These are phyloP conservation scores for Przewalskia tangutica DNA, from an alignment of 257 asterid genomes.

Conservation along the genomic window DNA sequence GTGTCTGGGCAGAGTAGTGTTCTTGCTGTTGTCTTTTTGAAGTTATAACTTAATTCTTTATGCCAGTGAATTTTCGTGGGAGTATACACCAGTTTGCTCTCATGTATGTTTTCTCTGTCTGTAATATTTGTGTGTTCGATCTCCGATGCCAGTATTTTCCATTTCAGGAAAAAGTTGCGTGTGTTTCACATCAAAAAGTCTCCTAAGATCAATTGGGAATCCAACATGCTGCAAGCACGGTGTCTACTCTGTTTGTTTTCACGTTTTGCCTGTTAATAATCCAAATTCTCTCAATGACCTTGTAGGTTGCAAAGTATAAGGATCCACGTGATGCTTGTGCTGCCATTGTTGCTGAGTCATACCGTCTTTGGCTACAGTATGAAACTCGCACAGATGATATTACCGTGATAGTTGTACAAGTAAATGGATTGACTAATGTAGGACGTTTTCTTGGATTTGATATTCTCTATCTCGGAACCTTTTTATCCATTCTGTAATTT, in stretches of 20 bases:
- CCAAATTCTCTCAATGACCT: slow-evolving; percentile 10
- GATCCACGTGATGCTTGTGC: slow-evolving; percentile 99
- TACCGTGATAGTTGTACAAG: slow-evolving; percentile 85
- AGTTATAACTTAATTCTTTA: neutral
- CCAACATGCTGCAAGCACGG: neutral
- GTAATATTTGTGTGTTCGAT: neutral
- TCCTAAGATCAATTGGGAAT: neutral
- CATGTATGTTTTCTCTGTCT: neutral
- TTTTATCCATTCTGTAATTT: slow-evolving; percentile 9
- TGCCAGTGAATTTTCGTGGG: neutral
- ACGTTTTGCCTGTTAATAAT: slow-evolving; percentile 1
- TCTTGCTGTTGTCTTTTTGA: neutral
- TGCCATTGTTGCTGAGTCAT: slow-evolving; percentile 96
- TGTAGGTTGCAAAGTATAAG: slow-evolving; percentile 66
- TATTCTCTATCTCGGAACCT: neutral
- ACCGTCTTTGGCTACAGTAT: slow-evolving; percentile 90
- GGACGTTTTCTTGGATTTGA: slow-evolving; percentile 15
- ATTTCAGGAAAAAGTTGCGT: no score
- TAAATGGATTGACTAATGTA: slow-evolving; percentile 68
- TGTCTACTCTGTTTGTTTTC: neutral
- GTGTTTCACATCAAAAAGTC: neutral
- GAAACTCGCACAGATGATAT: slow-evolving; percentile 99
- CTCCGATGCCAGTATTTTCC: no score
- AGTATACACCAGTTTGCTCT: neutral
- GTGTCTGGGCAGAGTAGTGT: neutral